A percentile compares a stretch with the other conserved stretches of the same genome.
Conservation (phyloP, 1,284 basidiomycete genomes). For the Puccinia novopanici region DNA sequence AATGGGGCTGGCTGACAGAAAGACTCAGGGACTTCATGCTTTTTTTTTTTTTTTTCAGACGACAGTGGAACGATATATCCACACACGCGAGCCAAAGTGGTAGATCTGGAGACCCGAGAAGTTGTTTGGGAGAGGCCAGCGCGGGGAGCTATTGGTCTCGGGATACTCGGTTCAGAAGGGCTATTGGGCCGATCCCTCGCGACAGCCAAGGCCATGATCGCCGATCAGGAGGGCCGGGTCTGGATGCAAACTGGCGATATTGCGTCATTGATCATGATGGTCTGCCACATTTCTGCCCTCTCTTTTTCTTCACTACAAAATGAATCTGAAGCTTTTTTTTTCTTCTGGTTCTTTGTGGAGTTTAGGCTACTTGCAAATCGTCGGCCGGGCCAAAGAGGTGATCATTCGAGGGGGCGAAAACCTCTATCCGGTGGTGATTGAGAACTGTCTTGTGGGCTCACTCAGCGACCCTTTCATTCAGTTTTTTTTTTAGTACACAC, state of each 20-base stretch:
- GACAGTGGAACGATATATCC: conserved; percentile 52
- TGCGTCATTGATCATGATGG: conserved; percentile 50
- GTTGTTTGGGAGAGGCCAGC: not conserved
- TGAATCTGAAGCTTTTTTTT: too few relatives aligned
- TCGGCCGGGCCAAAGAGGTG: conserved; percentile 52
- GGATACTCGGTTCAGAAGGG: conserved; percentile 51
- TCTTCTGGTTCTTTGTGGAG: too few relatives aligned
- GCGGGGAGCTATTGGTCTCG: conserved; percentile 50
- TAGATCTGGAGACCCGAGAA: conserved; percentile 44
- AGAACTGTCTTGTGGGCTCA: conserved; percentile 38
- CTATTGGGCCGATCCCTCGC: conserved; percentile 50
- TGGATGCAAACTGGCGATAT: conserved; percentile 52
- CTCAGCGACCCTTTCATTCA: not conserved
- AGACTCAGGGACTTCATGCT: too few relatives aligned
- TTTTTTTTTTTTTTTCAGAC: conserved; percentile 36
- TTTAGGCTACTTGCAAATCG: conserved; percentile 50
- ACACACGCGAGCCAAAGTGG: conserved; percentile 46
- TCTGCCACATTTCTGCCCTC: not conserved
- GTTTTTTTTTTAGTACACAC: too few relatives aligned
- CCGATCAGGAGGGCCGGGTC: conserved; percentile 34
- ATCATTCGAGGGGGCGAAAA: conserved; percentile 53
- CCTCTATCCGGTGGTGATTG: conserved; percentile 51
- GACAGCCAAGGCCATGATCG: conserved; percentile 45
- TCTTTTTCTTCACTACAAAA: not conserved
- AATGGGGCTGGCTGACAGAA: not conserved